These are phyloP conservation scores for Malassezia sympodialis DNA, from an alignment of 1,284 basidiomycete species.

Conservation along the genomic window DNA sequence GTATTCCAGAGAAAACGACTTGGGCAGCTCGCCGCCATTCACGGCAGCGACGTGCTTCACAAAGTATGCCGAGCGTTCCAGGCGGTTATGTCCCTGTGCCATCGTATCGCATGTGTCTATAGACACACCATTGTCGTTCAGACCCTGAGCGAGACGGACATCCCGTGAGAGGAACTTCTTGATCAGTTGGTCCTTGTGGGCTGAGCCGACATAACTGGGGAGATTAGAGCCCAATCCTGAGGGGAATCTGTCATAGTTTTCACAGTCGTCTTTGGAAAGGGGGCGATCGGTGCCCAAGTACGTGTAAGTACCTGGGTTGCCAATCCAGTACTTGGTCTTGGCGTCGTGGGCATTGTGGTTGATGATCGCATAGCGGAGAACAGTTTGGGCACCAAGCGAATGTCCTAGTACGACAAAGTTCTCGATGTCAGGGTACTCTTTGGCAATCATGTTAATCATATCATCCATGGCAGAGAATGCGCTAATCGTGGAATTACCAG, in stretches of 20 bases:
- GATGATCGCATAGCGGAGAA: constrained; percentile 29
- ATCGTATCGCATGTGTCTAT: constrained; percentile 28
- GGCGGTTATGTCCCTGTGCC: constrained; percentile 36
- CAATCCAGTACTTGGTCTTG: constrained; percentile 19
- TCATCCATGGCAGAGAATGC: constrained; percentile 34
- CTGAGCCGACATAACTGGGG: not conserved
- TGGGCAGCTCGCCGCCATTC: constrained; percentile 24
- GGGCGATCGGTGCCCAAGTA: not conserved
- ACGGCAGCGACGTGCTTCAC: constrained; percentile 19
- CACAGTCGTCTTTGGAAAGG: constrained; percentile 6
- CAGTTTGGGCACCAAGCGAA: constrained; percentile 38
- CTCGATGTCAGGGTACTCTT: constrained; percentile 33
- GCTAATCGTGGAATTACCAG: constrained; percentile 15
- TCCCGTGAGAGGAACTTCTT: constrained; percentile 27
- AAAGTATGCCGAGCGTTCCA: constrained; percentile 35
- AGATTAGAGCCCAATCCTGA: constrained; percentile 25
- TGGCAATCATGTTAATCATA: constrained; percentile 29
- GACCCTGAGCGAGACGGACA: constrained; percentile 28
- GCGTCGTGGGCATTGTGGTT: constrained; percentile 33
- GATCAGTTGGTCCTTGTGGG: not conserved
- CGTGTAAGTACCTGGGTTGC: constrained; percentile 20
- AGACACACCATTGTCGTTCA: constrained; percentile 31
- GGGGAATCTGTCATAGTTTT: constrained; percentile 23
- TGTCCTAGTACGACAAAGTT: constrained; percentile 42
- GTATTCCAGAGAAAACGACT: constrained; percentile 30